phyloP scores from a whole-genome alignment of 441 rosid genomes.

The Francoa sonchifolia region DNA sequence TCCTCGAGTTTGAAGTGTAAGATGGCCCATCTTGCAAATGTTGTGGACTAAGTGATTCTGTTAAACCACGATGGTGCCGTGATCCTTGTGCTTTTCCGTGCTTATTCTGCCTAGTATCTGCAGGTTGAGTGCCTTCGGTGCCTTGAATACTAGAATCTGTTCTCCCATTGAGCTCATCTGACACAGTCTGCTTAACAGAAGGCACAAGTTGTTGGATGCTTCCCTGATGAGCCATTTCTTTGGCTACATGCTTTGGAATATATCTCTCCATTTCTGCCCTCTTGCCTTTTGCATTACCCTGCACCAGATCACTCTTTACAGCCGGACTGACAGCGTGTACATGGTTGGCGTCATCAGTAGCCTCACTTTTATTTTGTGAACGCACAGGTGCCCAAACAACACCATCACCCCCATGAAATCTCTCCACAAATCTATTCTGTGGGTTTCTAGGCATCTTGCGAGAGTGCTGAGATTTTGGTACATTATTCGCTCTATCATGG shows the following conservation, averaged over 20 bases:
- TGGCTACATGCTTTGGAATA: slow-evolving; percentile 77
- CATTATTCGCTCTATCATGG: slow-evolving; percentile 37
- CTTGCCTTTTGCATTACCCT: slow-evolving; percentile 52
- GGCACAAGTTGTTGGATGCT: slow-evolving; percentile 29
- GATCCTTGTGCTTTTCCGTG: slow-evolving; percentile 56
- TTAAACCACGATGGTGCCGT: slow-evolving; percentile 56
- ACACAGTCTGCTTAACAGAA: slow-evolving; percentile 15
- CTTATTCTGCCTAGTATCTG: slow-evolving; percentile 44
- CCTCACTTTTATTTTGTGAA: slow-evolving; percentile 51
- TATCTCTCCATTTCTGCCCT: slow-evolving; percentile 92
- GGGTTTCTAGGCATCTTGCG: slow-evolving; percentile 45
- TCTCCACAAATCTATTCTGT: slow-evolving; percentile 45
- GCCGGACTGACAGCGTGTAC: slow-evolving; percentile 29
- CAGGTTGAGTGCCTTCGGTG: slow-evolving; percentile 27
- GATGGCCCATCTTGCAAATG: slow-evolving; percentile 23
- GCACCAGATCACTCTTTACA: slow-evolving; percentile 40
- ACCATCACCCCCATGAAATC: slow-evolving; percentile 35
- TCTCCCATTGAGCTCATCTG: slow-evolving; percentile 27
- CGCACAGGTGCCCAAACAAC: slow-evolving; percentile 88
- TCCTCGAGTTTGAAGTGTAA: slow-evolving; percentile 20
- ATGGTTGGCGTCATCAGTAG: slow-evolving; percentile 32
- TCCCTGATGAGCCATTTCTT: slow-evolving; percentile 76
- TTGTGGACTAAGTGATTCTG: slow-evolving; percentile 26
- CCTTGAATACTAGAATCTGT: slow-evolving; percentile 25
- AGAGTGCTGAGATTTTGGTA: slow-evolving; percentile 58